A percentile compares a stretch with the other conserved stretches of the same genome.
These are phyloP conservation scores for Boechera divaricarpa DNA, from an alignment of 345 rosid genomes.

Conservation along the genomic window DNA sequence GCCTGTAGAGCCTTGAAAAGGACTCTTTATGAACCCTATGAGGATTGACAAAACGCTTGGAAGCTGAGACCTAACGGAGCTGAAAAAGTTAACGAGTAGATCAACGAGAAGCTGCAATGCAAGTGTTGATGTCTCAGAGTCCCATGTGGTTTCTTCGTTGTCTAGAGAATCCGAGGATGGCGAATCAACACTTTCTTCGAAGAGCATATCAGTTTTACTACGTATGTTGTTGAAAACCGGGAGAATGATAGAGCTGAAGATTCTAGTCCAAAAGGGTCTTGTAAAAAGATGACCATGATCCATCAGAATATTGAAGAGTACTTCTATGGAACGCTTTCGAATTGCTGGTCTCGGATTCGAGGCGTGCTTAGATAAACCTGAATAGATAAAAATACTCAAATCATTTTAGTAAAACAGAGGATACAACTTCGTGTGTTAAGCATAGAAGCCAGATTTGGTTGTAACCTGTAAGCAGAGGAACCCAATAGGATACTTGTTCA, in stretches of 20 bases:
- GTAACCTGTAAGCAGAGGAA: slow-evolving; percentile 91
- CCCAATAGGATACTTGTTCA: slow-evolving; percentile 87
- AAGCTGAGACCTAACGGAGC: slow-evolving; percentile 68
- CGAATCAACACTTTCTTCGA: slow-evolving; percentile 52
- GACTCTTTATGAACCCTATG: slow-evolving; percentile 69
- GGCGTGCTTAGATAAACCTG: slow-evolving; percentile 87
- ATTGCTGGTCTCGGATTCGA: slow-evolving; percentile 81
- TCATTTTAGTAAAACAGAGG: not conserved
- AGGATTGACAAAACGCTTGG: slow-evolving; percentile 60
- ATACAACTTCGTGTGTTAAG: not conserved
- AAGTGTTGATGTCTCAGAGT: slow-evolving; percentile 76
- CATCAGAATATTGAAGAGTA: slow-evolving; percentile 84
- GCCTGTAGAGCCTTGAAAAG: slow-evolving; percentile 79
- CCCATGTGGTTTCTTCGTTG: slow-evolving; percentile 70
- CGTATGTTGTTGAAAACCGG: slow-evolving; percentile 64
- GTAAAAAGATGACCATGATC: slow-evolving; percentile 97
- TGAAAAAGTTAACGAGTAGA: slow-evolving; percentile 63
- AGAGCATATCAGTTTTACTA: slow-evolving; percentile 54
- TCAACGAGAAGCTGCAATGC: slow-evolving; percentile 80
- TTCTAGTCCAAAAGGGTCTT: slow-evolving; percentile 64
- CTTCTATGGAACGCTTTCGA: slow-evolving; percentile 84
- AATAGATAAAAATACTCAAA: slow-evolving; percentile 36
- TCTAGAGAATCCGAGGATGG: slow-evolving; percentile 53
- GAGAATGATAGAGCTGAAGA: slow-evolving; percentile 64
- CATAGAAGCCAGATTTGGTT: not conserved